A percentile compares a stretch with the other conserved stretches of the same genome.
These are phyloP conservation scores for Lentinus tigrinus DNA, from an alignment of 768 basidiomycete species.

Conservation along the genomic window DNA sequence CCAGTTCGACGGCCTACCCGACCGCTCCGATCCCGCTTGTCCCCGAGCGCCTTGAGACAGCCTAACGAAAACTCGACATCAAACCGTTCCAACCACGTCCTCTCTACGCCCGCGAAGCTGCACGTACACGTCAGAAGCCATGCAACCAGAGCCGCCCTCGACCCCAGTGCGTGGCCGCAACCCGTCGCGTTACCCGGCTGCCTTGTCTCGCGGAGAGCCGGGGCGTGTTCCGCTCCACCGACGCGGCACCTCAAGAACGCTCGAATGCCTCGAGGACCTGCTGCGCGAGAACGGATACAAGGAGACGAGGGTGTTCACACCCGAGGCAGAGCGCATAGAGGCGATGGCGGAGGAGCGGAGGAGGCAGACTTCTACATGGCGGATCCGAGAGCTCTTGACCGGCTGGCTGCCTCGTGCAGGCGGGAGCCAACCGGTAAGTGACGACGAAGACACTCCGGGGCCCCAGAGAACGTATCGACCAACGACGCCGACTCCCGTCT, in stretches of 20 bases:
- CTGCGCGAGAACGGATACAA: slow-evolving; percentile 88
- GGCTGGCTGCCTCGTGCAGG: slow-evolving; percentile 51
- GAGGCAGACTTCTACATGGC: slow-evolving; percentile 32
- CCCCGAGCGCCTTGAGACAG: neutral
- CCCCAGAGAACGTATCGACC: neutral
- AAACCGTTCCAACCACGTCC: neutral
- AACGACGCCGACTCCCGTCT: neutral
- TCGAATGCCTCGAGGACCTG: slow-evolving; percentile 83
- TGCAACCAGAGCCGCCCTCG: slow-evolving; percentile 12
- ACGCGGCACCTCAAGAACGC: slow-evolving; percentile 75
- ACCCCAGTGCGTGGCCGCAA: slow-evolving; percentile 25
- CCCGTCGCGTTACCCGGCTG: slow-evolving; percentile 47
- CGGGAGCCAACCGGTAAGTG: slow-evolving; percentile 2
- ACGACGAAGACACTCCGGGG: slow-evolving; percentile 2
- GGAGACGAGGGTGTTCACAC: slow-evolving; percentile 87
- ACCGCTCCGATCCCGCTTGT: neutral
- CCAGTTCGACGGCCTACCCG: neutral
- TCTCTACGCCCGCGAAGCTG: neutral
- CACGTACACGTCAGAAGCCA: neutral
- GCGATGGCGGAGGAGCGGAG: slow-evolving; percentile 24
- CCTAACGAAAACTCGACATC: slow-evolving; percentile 1
- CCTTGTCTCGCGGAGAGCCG: slow-evolving; percentile 41
- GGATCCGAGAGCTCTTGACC: slow-evolving; percentile 58
- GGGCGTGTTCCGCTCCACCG: slow-evolving; percentile 70
- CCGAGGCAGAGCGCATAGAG: slow-evolving; percentile 62